Evolutionary conservation across 1,139 yeast species (phyloP), one percentile per base, ranked within the genome.

Genomic region (Wickerhamiella pararugosa): DNA sequence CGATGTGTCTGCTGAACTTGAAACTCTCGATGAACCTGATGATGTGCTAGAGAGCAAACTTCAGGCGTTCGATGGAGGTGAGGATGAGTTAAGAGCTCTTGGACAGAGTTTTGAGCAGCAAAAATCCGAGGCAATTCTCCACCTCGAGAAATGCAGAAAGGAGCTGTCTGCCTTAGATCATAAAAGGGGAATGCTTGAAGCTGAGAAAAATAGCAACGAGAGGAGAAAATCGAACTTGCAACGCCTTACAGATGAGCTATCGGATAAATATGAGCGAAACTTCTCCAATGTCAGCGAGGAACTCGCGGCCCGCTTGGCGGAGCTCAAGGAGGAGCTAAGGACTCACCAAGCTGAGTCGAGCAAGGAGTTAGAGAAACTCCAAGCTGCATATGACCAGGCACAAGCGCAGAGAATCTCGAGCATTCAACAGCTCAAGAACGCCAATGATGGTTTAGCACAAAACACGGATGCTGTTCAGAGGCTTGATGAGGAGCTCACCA

Each of bases 1-100:
- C 49, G 59, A 61, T 50, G 39, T 66, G 39, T 50, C 55, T 29
- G 47, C 49, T 2, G 58, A 59, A 43, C 60, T 66, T 0, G 56
- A 56, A 5, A 34, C 40, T 5, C 34, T 51, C 26, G 49, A 47
- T 8, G 41, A 40, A 29, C 25, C 50, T 5, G 44, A 43, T n/a
- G 42, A 36, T 35, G 51, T 59, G 27, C 44, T 45, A 15, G 42
- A 45, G 32, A 37, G 41, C 25, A 65, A 63, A 27, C 54, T 65
- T 33, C 59, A 59, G 2, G 51, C 34, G 3, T 42, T 51, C 45
- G 32, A 42, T 1, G 40, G 41, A 2, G 34, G 28, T 7, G 41
- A 38, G 33, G 5, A 8, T 8, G 15, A 28, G 10, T 29, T 38
- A 8, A 15, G 21, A 4, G 21, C 4, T 15, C 21, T 15, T 15